These are phyloP conservation scores for Lachancea sp. DNA, from an alignment of 805 yeast species.

Conservation along the genomic window DNA sequence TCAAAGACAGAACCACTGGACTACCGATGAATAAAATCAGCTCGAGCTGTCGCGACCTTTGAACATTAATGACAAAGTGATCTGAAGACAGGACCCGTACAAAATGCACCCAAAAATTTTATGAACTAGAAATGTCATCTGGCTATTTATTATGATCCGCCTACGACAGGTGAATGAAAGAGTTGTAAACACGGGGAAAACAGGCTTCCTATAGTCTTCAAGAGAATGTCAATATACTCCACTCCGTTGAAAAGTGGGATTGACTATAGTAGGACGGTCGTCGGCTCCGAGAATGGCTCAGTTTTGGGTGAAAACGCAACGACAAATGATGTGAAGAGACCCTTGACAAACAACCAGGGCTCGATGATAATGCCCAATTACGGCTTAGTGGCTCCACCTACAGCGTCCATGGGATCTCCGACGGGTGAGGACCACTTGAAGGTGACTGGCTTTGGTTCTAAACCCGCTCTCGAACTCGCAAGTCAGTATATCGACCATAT, in stretches of 20 bases:
- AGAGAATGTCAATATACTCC: constrained; percentile 24
- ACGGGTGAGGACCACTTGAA: constrained; percentile 28
- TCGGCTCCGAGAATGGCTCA: constrained; percentile 15
- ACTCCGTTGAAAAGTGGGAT: constrained; percentile 31
- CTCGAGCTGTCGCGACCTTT: background rate
- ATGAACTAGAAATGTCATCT: too few species aligned
- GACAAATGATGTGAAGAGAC: constrained; percentile 1
- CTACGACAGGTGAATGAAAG: background rate
- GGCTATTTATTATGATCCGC: background rate
- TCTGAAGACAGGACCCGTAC: background rate
- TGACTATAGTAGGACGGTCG: constrained; percentile 21
- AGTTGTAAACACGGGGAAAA: background rate
- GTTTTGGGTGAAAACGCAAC: constrained; percentile 8
- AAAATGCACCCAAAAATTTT: background rate
- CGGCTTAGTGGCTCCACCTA: background rate
- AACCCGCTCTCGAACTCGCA: constrained; percentile 47
- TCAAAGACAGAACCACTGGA: too few species aligned
- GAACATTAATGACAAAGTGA: background rate
- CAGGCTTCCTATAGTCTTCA: background rate
- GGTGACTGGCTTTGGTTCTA: constrained; percentile 28
- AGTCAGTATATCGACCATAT: constrained; percentile 55
- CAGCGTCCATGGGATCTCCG: background rate
- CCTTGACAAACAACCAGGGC: constrained; percentile 2
- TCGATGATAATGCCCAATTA: constrained; percentile 1
- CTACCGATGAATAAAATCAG: background rate